Base-by-base conservation (phyloP, 768 basidiomycete genomes). In the Chiua virens region DNA sequence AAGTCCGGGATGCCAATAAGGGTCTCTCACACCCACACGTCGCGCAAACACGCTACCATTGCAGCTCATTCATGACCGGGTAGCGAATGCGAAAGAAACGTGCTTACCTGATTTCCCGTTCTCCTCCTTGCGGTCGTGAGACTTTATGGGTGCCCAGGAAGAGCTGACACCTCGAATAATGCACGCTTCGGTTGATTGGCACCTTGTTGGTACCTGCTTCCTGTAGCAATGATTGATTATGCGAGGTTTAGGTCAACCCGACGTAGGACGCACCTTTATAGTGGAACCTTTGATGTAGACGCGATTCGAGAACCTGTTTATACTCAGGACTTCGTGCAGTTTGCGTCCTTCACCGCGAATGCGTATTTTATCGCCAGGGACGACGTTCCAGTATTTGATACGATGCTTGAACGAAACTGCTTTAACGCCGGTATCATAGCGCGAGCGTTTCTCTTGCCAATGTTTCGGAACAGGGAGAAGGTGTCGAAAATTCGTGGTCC, bases 301-400 rank as follows among this genome's bases (percentile, higher is more conserved):
- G 72, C 78, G 68, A 66, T 91, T 92, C 64, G 79, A 82, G 55
- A 87, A 73, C 65, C 78, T 79, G 71, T 92, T 88, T 49, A 92
- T 82, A 68, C 79, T 82, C 52, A 82, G 69, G 32, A 93, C 89
- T 63, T 91, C 85, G 41, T 82, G 81, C 30, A 91, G 60, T 15
- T 76, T 79, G 23, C 75, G 74, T 53, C 75, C 73, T 66, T 89
- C 85, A 22, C 87, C 86, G 8, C 81, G 78, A 49, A 91, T 55
- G 44, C 86, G 80, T 61, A 93, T 81, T 47, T 78, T 80, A 72
- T 93, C 91, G 8, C 91, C 91, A 6, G 92, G 89, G 30, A 90
- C 85, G 53, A 93, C 79, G 63, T 92, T 93, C 91, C 91, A 93
- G 63, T 81, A 82, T 66, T 89, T 87, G 46, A 93, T 87, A 42